Conservation (phyloP, 768 basidiomycete genomes). For the Tulasnella sp. region DNA sequence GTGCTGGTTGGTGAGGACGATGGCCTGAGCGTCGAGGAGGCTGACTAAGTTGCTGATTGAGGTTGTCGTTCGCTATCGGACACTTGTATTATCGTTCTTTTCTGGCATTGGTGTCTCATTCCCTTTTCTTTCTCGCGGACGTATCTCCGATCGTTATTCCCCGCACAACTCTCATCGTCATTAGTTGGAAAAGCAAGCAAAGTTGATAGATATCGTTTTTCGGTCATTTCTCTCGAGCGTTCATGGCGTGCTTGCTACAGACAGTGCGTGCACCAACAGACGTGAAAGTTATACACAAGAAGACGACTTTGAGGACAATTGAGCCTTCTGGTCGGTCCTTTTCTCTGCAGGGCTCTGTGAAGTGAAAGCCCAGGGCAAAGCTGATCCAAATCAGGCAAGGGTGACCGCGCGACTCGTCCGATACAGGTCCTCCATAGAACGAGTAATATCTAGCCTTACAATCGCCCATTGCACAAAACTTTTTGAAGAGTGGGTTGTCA, state of each 20-base stretch:
- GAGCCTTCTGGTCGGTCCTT: too few relatives aligned
- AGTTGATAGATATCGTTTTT: background rate
- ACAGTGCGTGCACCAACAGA: background rate
- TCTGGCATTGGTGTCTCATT: background rate
- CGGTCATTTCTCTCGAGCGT: background rate
- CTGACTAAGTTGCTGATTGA: constrained; percentile 36
- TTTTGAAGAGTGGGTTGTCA: too few relatives aligned
- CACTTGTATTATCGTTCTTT: background rate
- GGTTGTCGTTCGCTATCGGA: background rate
- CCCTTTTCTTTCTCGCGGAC: background rate
- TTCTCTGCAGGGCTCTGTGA: too few relatives aligned
- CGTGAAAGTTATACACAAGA: too few relatives aligned
- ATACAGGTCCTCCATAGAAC: too few relatives aligned
- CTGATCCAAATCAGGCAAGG: too few relatives aligned
- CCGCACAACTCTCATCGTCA: background rate
- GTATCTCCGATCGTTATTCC: constrained; percentile 1
- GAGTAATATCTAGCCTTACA: too few relatives aligned
- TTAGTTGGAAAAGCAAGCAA: background rate
- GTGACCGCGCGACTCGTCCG: too few relatives aligned
- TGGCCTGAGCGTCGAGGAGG: constrained; percentile 45
- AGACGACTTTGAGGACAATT: too few relatives aligned
- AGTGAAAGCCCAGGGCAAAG: too few relatives aligned
- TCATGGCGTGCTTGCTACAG: background rate
- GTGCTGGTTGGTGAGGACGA: constrained; percentile 24
- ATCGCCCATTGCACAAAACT: too few relatives aligned